Base-by-base conservation (phyloP, 768 basidiomycete genomes). In the Collybia mongolica region DNA sequence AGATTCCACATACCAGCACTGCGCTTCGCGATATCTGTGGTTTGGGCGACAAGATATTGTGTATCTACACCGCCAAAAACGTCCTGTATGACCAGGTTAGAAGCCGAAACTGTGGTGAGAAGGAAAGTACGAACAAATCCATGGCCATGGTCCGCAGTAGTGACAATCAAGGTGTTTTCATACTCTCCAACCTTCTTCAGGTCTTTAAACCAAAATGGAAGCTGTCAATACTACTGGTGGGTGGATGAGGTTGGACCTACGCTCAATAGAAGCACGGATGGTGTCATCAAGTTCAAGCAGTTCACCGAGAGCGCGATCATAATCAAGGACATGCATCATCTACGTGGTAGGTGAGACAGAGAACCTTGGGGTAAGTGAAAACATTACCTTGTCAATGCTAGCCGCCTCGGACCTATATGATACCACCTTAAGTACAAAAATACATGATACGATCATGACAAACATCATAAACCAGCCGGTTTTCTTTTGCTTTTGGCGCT, bases 251-350 rank as follows among this genome's bases (percentile, higher is more conserved):
- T 7, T 7, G 18, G 17, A 64, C 72, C 54, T 26, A 73, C 72
- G 70, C 18, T 54, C 65, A 52, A 76, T 73, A 6, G 72, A 66
- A 11, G 70, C 73, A 23, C 71, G 68, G 53, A 76, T 65, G 6
- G 74, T 74, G 47, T 76, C 73, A 44, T 76, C 74, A 24, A 76
- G 64, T 53, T 76, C 73, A 23, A 76, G 60, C 6, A 76, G 64
- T 36, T 76, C 74, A 32, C 74, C 74, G 18, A 76, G 67, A 12
- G 73, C 74, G 51, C 74, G 72, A 44, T 74, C 73, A 51, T 76
- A 76, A 43, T 76, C 74, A 38, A 76, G 65, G 24, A 65, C 71
- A 42, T 76, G 74, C 74, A 76, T 76, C 73, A 74, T 74, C 72
- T 69, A 46, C 12, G 8, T 38, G 19, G n/a, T 15, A 22, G 40